Percentiles rank a stretch among this genome's conserved stretches.
Evolutionary conservation across 306 rosid species (phyloP).

Genomic region (Gynostemma pentaphyllum): DNA sequence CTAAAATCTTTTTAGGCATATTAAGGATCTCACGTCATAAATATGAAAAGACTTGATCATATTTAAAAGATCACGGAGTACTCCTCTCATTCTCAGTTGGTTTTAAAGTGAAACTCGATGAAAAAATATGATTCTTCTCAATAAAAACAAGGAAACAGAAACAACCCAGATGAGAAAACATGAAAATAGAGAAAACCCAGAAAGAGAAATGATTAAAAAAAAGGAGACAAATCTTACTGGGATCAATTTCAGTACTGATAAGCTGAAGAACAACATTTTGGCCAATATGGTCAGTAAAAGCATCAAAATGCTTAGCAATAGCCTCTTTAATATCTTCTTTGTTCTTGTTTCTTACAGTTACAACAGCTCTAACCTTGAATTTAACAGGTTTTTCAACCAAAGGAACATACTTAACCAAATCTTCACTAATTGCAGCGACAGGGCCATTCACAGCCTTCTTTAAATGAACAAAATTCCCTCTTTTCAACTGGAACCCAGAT

Average conservation of each 20-base stretch:
- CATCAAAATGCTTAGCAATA: conserved; percentile 57
- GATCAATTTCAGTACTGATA: conserved; percentile 65
- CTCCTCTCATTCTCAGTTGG: no score
- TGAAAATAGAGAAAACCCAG: neutral
- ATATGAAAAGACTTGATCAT: no score
- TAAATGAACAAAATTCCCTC: conserved; percentile 19
- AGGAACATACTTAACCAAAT: conserved; percentile 32
- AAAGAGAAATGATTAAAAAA: neutral
- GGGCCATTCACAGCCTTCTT: conserved; percentile 34
- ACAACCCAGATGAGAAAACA: neutral
- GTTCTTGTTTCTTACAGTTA: conserved; percentile 77
- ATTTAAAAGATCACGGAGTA: no score
- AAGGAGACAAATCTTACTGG: conserved; percentile 43
- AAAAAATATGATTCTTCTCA: neutral
- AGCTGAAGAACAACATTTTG: conserved; percentile 69
- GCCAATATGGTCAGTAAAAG: conserved; percentile 58
- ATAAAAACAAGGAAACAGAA: neutral
- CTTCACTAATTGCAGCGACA: conserved; percentile 78
- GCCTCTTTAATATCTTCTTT: conserved; percentile 67
- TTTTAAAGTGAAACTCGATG: no score
- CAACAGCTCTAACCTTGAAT: conserved; percentile 73
- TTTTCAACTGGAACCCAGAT: conserved; percentile 24
- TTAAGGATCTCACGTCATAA: no score
- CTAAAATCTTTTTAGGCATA: no score
- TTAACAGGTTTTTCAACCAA: conserved; percentile 44